These are phyloP conservation scores for Zygosaccharomyces gambellarensis DNA, from an alignment of 805 yeast species.

Conservation along the genomic window DNA sequence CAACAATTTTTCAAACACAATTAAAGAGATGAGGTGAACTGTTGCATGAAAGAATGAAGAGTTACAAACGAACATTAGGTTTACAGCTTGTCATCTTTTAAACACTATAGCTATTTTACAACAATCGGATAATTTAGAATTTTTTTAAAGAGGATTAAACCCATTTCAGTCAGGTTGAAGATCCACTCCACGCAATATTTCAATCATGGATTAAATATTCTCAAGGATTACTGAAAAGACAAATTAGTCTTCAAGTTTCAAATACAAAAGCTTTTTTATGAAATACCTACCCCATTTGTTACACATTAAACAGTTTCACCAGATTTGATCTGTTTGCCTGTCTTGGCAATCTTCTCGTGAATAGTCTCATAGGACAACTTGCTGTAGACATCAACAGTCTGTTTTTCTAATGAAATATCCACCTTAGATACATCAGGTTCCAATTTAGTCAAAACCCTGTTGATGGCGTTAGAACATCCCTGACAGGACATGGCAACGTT, in stretches of 20 bases:
- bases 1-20: no score
- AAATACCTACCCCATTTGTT: neutral
- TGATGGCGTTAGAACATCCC: conserved; percentile 85
- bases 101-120: no score
- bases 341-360: conserved; percentile 74
- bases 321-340: conserved; percentile 76
- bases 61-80: no score
- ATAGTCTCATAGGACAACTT: conserved; percentile 69
- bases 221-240: neutral
- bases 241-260: neutral
- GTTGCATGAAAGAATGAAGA: no score
- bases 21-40: no score
- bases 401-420: conserved; percentile 73
- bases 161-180: no score
- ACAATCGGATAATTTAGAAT: no score
- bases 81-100: no score
- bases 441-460: conserved; percentile 62
- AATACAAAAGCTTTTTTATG: neutral
- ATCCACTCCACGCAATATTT: no score
- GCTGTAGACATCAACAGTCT: conserved; percentile 74
- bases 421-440: conserved; percentile 66
- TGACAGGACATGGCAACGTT: conserved; percentile 83
- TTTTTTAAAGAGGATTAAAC: no score
- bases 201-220: no score
- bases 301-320: conserved; percentile 41